These are phyloP conservation scores for Rachicladosporium sp. DNA, from an alignment of 2,329 filamentous ascomycete genomes.

Conservation along the genomic window DNA sequence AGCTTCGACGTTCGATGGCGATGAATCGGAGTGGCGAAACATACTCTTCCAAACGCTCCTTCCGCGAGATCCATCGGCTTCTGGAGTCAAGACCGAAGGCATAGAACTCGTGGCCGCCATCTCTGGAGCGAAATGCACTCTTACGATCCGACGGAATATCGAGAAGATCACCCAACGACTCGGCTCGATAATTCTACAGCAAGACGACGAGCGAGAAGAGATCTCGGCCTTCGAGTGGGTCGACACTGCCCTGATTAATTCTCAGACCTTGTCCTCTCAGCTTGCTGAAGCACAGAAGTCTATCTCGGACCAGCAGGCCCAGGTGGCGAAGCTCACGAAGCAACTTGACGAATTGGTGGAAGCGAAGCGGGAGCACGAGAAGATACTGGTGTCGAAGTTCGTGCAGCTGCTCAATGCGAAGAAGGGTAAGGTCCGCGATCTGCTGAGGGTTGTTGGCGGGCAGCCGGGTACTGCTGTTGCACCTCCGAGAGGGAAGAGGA, in stretches of 20 bases:
- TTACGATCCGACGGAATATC: constrained; percentile 54
- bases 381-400: constrained; percentile 56
- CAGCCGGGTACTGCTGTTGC: constrained; percentile 10
- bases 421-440: constrained; percentile 66
- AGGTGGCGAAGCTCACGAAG: constrained; percentile 45
- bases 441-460: constrained; percentile 21
- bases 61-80: constrained; percentile 21
- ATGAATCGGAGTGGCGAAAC: constrained; percentile 53
- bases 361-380: constrained; percentile 56
- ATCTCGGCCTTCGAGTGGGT: constrained; percentile 63
- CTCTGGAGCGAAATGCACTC: constrained; percentile 38
- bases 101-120: constrained; percentile 50
- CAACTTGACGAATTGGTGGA: constrained; percentile 55
- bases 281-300: constrained; percentile 24
- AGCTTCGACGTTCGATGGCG: constrained; percentile 42
- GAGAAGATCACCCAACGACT: constrained; percentile 60
- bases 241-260: constrained; percentile 36
- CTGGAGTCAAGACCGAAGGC: constrained; percentile 33
- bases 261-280: constrained; percentile 16
- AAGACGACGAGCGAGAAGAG: constrained; percentile 42
- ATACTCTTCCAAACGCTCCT: constrained; percentile 48
- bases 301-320: constrained; percentile 38
- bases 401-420: constrained; percentile 62
- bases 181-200: constrained; percentile 49
- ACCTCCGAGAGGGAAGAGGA: constrained; percentile 22